A percentile compares a stretch with the other conserved stretches of the same genome.
phyloP scores from a whole-genome alignment of 495 filamentous ascomycete species.

The Immersiella caudata region DNA sequence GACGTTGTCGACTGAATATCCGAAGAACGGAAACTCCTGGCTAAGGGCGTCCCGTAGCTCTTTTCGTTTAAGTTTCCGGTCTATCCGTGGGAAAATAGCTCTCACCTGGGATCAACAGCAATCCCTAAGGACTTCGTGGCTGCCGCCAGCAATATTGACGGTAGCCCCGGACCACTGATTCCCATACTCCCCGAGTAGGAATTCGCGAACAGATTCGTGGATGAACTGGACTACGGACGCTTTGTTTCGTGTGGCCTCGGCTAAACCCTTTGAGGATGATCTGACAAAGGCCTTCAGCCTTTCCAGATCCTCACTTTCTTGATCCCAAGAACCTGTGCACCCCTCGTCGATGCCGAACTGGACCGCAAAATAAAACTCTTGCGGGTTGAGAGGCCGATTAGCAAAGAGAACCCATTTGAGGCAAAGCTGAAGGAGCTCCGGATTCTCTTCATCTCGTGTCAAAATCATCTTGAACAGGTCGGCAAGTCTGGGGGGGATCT shows the following conservation, averaged over 20 bases:
- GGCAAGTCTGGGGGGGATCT: conserved; percentile 34
- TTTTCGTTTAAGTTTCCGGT: neutral
- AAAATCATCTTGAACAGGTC: conserved; percentile 41
- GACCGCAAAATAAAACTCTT: conserved; percentile 44
- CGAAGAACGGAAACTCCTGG: conserved; percentile 4
- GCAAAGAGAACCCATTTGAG: conserved; percentile 46
- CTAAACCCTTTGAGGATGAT: conserved; percentile 20
- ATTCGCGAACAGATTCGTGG: conserved; percentile 23
- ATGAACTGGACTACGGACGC: conserved; percentile 17
- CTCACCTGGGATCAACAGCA: conserved; percentile 11
- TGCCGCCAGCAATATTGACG: neutral
- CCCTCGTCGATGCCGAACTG: conserved; percentile 23
- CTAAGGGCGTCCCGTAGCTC: neutral
- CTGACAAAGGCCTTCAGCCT: conserved; percentile 11
- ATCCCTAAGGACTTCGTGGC: conserved; percentile 10
- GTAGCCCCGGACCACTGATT: conserved; percentile 7
- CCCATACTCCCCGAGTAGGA: conserved; percentile 8
- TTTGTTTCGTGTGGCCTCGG: conserved; percentile 15
- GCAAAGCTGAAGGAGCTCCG: conserved; percentile 34
- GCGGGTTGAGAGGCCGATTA: conserved; percentile 31
- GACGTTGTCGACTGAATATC: conserved; percentile 6
- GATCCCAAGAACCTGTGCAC: conserved; percentile 2
- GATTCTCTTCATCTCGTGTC: conserved; percentile 32
- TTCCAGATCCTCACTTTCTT: neutral
- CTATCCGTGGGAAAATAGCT: neutral